Conservation (phyloP, 495 filamentous ascomycete species). For the Penicillium simplicissimum region DNA sequence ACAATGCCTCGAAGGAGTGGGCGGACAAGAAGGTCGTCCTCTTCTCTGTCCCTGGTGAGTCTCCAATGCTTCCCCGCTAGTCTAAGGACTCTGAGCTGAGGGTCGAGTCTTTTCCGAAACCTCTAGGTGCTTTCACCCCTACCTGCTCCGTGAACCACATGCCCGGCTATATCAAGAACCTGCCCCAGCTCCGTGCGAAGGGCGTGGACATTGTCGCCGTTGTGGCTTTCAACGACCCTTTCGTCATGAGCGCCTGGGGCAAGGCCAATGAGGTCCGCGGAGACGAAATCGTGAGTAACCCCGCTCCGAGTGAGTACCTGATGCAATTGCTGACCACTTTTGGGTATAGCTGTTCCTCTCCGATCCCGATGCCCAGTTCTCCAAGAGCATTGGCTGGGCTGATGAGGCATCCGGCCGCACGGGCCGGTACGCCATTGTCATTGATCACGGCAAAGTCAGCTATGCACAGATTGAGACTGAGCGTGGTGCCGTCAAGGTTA, state of each 20-base stretch:
- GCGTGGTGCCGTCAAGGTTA: constrained; percentile 53
- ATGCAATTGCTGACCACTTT: constrained; percentile 24
- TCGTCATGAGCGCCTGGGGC: constrained; percentile 92
- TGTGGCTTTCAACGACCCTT: constrained; percentile 84
- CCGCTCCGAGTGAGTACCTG: neutral
- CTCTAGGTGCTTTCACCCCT: constrained; percentile 83
- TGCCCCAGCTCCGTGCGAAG: constrained; percentile 70
- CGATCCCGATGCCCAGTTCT: constrained; percentile 74
- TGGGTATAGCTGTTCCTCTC: constrained; percentile 69
- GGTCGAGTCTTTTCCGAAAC: neutral
- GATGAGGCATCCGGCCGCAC: constrained; percentile 62
- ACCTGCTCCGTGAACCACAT: constrained; percentile 85
- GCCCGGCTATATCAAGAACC: constrained; percentile 76
- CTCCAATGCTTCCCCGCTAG: neutral
- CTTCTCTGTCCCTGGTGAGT: constrained; percentile 76
- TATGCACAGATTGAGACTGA: constrained; percentile 82
- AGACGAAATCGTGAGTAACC: constrained; percentile 63
- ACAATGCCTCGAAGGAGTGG: constrained; percentile 83
- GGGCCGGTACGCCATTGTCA: constrained; percentile 79
- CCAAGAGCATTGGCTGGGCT: constrained; percentile 77
- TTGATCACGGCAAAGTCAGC: constrained; percentile 83
- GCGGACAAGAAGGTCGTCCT: constrained; percentile 86
- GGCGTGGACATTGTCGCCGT: constrained; percentile 83
- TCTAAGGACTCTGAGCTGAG: constrained; percentile 2
- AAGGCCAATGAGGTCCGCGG: constrained; percentile 85